These are phyloP conservation scores for Brassica nigra DNA, from an alignment of 345 rosid genomes.

Conservation along the genomic window DNA sequence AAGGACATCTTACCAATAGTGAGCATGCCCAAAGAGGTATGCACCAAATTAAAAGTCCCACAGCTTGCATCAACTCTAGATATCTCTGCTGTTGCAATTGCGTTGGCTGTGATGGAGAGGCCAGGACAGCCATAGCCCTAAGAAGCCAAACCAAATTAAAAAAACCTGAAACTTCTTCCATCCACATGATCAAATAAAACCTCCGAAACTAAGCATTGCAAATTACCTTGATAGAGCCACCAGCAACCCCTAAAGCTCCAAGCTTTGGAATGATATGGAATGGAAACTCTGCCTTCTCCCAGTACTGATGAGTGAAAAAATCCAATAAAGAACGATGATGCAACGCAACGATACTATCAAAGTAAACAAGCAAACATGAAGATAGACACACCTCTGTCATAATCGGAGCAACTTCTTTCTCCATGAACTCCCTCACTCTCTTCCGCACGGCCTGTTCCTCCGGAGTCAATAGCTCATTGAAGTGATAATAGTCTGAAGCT, in stretches of 20 bases:
- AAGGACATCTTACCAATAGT: conserved; percentile 69
- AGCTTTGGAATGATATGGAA: conserved; percentile 82
- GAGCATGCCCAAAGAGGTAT: conserved; percentile 90
- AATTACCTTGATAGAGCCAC: conserved; percentile 87
- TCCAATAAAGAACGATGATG: not conserved
- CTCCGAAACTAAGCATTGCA: not conserved
- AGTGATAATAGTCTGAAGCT: conserved; percentile 86
- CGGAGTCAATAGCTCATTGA: conserved; percentile 70
- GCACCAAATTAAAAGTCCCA: conserved; percentile 84
- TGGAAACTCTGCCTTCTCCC: conserved; percentile 99
- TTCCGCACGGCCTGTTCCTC: conserved; percentile 69
- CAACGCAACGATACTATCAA: not conserved
- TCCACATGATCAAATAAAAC: not conserved
- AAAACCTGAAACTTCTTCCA: not conserved
- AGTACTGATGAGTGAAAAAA: conserved; percentile 51
- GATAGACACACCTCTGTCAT: conserved; percentile 65
- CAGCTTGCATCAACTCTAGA: conserved; percentile 99
- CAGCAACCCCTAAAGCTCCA: conserved; percentile 61
- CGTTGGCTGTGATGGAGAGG: conserved; percentile 69
- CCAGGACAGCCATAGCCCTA: conserved; percentile 98
- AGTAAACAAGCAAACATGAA: conserved; percentile 5
- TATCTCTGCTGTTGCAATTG: conserved; percentile 68
- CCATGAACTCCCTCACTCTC: conserved; percentile 85
- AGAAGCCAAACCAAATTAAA: conserved; percentile 22
- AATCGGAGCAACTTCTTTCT: conserved; percentile 88